Evolutionary conservation across 2,329 filamentous ascomycete species (phyloP).

Genomic region (Neoarthrinium moseri): DNA sequence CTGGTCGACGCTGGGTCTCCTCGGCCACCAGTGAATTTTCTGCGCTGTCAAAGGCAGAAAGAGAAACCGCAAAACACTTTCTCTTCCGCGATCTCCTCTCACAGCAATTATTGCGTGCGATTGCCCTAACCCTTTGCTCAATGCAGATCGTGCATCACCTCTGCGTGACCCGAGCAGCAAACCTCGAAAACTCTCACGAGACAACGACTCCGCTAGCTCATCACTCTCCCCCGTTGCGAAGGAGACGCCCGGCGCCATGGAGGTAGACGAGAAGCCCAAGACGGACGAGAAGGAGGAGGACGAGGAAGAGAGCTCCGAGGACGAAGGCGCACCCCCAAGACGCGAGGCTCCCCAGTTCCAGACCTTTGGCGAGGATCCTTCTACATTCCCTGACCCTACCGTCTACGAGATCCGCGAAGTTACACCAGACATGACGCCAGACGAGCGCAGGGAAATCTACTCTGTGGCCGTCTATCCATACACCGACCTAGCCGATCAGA

Average conservation of each 20-base stretch:
- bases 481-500: slow-evolving; percentile 77
- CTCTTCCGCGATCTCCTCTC: no score
- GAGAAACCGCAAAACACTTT: no score
- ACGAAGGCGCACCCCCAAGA: slow-evolving; percentile 60
- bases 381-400: slow-evolving; percentile 87
- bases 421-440: slow-evolving; percentile 72
- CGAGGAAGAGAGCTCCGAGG: slow-evolving; percentile 54
- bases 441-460: slow-evolving; percentile 85
- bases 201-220: slow-evolving; percentile 56
- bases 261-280: slow-evolving; percentile 55
- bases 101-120: no score
- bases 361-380: slow-evolving; percentile 89
- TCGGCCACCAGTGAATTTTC: no score
- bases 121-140: no score
- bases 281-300: slow-evolving; percentile 40
- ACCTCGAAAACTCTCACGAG: slow-evolving; percentile 49
- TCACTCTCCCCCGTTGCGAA: slow-evolving; percentile 57
- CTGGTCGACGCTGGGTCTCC: no score
- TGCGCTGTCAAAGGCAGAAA: no score
- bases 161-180: slow-evolving; percentile 46
- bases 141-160: slow-evolving; percentile 56
- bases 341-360: slow-evolving; percentile 73
- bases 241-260: slow-evolving; percentile 54
- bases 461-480: slow-evolving; percentile 82
- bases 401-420: slow-evolving; percentile 87